Conservation (phyloP, 2,329 filamentous ascomycete species). For the Fusarium clavum region DNA sequence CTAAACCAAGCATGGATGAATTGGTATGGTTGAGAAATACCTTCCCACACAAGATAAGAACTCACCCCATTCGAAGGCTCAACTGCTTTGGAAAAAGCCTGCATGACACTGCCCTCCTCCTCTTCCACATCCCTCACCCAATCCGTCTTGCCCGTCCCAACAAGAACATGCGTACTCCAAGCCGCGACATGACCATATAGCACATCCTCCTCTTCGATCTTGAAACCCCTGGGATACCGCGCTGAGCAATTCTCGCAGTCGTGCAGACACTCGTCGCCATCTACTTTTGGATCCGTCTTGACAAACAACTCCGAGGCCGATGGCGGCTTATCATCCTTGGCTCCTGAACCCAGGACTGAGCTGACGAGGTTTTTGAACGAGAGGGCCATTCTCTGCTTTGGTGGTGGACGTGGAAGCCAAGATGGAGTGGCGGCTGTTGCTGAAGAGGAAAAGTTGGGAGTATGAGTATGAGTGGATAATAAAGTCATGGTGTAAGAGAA, state of each 20-base stretch:
- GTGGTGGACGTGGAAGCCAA: constrained; percentile 47
- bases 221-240: constrained; percentile 77
- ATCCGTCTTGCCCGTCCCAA: constrained; percentile 95
- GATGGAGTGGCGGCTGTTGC: constrained; percentile 29
- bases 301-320: constrained; percentile 71
- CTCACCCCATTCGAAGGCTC: constrained; percentile 76
- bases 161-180: constrained; percentile 89
- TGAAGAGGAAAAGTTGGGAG: constrained; percentile 7
- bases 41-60: constrained; percentile 30
- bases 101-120: constrained; percentile 87
- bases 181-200: constrained; percentile 88
- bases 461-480: constrained; percentile 8
- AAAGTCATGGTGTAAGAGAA: constrained; percentile 30
- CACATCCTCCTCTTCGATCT: constrained; percentile 80
- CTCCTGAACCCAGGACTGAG: constrained; percentile 46
- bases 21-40: neutral
- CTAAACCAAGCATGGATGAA: neutral
- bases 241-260: constrained; percentile 87
- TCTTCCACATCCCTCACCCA: constrained; percentile 92
- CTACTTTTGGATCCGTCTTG: constrained; percentile 77
- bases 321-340: constrained; percentile 42
- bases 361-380: constrained; percentile 51
- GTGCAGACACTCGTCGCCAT: constrained; percentile 88
- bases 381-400: constrained; percentile 57
- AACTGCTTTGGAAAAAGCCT: constrained; percentile 71